Base-by-base conservation (phyloP, 116 monocot genomes). In the Dioscorea cayenensis region DNA sequence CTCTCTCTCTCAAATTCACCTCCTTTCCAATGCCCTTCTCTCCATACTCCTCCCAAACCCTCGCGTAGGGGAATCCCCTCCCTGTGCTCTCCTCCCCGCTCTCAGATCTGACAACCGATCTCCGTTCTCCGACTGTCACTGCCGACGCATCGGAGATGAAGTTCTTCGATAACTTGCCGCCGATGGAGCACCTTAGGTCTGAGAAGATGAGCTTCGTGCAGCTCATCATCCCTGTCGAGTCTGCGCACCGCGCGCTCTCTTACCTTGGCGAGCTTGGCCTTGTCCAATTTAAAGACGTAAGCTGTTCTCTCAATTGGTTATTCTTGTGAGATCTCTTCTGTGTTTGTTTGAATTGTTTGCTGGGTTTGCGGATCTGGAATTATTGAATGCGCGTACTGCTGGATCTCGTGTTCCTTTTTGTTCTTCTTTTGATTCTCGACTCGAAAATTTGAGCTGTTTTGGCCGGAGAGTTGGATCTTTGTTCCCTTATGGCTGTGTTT, bases 131-230 rank as follows among this genome's bases (percentile, higher is more conserved):
- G 7, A 43, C 43, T 7, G 7, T 7, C 43, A 43, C 43, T 43
- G 43, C 43, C 1, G 7, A 43, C 43, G 43, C 7, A 43, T 23
- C 25, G 20, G 43, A 37, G 67, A 70, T 70, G 70, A 70, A 59
- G 32, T 58, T 70, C 51, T 70, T 70, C 59, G 58, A 70, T 20
- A 55, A 59, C 7, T 32, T 70, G 60, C 84, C 84, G 36, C 71
- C 75, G 28, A 79, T 84, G 84, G 84, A 84, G 23, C 68, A 72
- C 65, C 64, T 84, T 28, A 82, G 95, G 49, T 95, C 95, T 28
- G 89, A 91, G 86, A 78, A 78, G 84, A 95, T 95, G 95, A 85
- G 77, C 77, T 80, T 91, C 77, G 86, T 89, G 63, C 95, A 95
- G 83, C 86, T 95, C 75, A 95, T 95, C 73, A 89, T 91, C 69